Evolutionary conservation across 1,139 yeast species (phyloP).

Genomic region (Debaryomyces coudertii): DNA sequence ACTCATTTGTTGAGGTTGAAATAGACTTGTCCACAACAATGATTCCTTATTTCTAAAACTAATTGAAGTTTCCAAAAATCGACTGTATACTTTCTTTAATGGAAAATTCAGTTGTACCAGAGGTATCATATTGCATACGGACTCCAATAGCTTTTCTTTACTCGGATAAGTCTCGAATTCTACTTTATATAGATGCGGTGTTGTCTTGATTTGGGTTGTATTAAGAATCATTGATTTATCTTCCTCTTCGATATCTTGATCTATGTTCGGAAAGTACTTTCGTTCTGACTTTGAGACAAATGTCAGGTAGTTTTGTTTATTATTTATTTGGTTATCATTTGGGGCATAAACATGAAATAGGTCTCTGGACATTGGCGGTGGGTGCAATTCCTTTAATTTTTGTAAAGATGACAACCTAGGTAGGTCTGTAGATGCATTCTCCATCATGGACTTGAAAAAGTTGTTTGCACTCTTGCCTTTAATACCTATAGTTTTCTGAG

Average conservation of each 20-base stretch:
- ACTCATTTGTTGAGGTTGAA: slow-evolving; percentile 41
- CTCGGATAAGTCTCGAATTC: neutral
- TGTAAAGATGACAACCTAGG: slow-evolving; percentile 27
- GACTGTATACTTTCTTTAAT: slow-evolving; percentile 26
- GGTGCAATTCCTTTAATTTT: slow-evolving; percentile 26
- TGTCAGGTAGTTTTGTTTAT: neutral
- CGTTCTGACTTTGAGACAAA: neutral
- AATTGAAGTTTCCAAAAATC: slow-evolving; percentile 14
- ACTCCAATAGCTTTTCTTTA: slow-evolving; percentile 1
- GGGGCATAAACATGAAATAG: slow-evolving; percentile 26
- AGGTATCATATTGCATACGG: neutral
- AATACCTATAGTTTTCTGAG: slow-evolving; percentile 12
- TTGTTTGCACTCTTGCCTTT: slow-evolving; percentile 14
- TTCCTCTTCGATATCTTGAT: neutral
- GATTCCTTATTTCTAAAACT: slow-evolving; percentile 7
- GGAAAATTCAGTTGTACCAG: slow-evolving; percentile 15
- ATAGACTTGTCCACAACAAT: slow-evolving; percentile 46
- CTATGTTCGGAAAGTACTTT: neutral
- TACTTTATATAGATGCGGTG: slow-evolving; percentile 1
- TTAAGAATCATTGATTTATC: neutral
- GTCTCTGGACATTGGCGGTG: slow-evolving; percentile 21
- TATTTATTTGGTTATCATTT: neutral
- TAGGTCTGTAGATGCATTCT: slow-evolving; percentile 25
- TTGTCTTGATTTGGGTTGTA: neutral
- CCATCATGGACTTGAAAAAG: slow-evolving; percentile 29